phyloP scores from a whole-genome alignment of 352 stramenopile species.

The Phytopythium chamaehyphon region DNA sequence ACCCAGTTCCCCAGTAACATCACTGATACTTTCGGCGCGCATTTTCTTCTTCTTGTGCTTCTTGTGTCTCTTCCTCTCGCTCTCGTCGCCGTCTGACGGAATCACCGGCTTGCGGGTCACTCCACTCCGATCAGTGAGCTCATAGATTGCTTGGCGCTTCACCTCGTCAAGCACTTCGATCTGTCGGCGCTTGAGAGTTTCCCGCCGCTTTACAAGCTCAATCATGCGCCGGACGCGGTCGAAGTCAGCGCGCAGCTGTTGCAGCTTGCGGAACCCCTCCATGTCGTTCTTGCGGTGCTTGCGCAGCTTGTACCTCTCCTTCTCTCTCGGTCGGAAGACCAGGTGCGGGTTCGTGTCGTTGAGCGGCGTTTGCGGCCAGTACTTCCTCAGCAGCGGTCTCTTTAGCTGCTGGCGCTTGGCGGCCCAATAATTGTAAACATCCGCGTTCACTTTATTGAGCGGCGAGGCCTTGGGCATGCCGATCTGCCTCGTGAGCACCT shows the following conservation, averaged over 20 bases:
- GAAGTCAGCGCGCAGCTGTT: slow-evolving; percentile 92
- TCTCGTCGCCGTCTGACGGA: slow-evolving; percentile 49
- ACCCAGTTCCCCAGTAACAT: slow-evolving; percentile 5
- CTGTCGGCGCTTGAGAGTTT: slow-evolving; percentile 80
- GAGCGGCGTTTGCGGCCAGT: slow-evolving; percentile 93
- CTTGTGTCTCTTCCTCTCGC: slow-evolving; percentile 77
- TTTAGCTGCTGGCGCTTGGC: slow-evolving; percentile 90
- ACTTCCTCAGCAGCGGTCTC: slow-evolving; percentile 92
- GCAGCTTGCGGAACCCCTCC: slow-evolving; percentile 93
- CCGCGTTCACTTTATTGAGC: slow-evolving; percentile 64
- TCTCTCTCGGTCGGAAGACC: slow-evolving; percentile 97
- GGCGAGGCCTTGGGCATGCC: slow-evolving; percentile 55
- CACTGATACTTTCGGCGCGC: slow-evolving; percentile 26
- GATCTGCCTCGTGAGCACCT: slow-evolving; percentile 67
- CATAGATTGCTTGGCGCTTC: slow-evolving; percentile 54
- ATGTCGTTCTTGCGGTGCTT: slow-evolving; percentile 97
- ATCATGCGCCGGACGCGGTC: slow-evolving; percentile 82
- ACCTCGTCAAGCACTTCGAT: slow-evolving; percentile 82
- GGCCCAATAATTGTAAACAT: slow-evolving; percentile 96
- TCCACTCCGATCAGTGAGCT: slow-evolving; percentile 43
- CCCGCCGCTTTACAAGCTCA: slow-evolving; percentile 81
- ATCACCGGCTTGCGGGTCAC: slow-evolving; percentile 46
- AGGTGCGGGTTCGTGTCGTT: slow-evolving; percentile 98
- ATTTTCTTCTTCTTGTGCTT: slow-evolving; percentile 24
- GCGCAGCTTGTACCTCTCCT: slow-evolving; percentile 96